phyloP scores from a whole-genome alignment of 2,329 filamentous ascomycete genomes.

The Penicillium sp. region DNA sequence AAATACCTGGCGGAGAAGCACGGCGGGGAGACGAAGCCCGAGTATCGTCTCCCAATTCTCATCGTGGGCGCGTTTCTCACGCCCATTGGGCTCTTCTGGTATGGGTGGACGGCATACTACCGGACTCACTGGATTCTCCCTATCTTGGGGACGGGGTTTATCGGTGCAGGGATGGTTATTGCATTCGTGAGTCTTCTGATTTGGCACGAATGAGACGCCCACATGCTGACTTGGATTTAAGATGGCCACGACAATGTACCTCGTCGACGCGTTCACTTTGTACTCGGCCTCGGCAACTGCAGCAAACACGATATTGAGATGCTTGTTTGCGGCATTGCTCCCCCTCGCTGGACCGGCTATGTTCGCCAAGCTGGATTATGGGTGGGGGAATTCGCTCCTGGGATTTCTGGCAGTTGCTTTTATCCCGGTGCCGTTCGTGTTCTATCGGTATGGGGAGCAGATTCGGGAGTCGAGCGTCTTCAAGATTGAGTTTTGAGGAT shows the following conservation, averaged over 20 bases:
- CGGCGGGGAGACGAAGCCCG: constrained; percentile 42
- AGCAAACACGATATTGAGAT: constrained; percentile 44
- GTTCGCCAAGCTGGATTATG: constrained; percentile 62
- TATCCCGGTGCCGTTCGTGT: too few species aligned
- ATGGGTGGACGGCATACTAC: constrained; percentile 55
- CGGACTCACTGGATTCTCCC: constrained; percentile 61
- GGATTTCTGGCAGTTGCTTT: too few species aligned
- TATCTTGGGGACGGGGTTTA: constrained; percentile 56
- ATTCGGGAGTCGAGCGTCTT: too few species aligned
- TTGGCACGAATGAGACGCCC: constrained; percentile 34
- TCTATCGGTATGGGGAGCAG: too few species aligned
- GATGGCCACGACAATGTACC: constrained; percentile 39
- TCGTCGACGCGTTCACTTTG: constrained; percentile 64
- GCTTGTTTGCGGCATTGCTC: constrained; percentile 59
- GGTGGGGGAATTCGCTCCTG: constrained; percentile 58
- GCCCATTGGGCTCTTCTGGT: constrained; percentile 48
- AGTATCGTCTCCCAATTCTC: constrained; percentile 56
- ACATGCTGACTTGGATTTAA: too few species aligned
- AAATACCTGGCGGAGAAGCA: too few species aligned
- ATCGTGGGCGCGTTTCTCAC: constrained; percentile 57
- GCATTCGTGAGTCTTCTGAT: constrained; percentile 59
- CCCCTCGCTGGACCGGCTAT: constrained; percentile 62
- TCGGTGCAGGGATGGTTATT: constrained; percentile 36
- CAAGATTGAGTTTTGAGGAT: too few species aligned
- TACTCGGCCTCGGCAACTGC: constrained; percentile 69